These are phyloP conservation scores for Nicotiana rustica DNA, from an alignment of 305 asterid species.

Conservation along the genomic window DNA sequence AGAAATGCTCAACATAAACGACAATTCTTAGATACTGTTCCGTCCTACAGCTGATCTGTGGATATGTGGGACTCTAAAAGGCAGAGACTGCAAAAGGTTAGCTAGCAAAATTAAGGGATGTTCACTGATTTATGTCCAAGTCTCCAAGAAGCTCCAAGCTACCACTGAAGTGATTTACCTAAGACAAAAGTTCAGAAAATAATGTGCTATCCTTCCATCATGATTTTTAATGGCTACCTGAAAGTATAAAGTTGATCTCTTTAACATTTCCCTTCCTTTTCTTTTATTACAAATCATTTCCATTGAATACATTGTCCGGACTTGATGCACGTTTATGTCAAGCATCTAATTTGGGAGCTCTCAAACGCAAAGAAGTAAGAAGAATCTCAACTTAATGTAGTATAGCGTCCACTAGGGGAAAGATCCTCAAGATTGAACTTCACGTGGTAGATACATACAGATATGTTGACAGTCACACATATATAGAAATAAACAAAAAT, in stretches of 20 bases:
- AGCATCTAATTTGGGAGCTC: not conserved
- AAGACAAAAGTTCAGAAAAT: not conserved
- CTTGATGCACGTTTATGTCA: not conserved
- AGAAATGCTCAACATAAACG: not conserved
- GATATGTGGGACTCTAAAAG: not conserved
- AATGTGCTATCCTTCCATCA: conserved; percentile 5
- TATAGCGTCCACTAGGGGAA: not conserved
- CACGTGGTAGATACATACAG: not conserved
- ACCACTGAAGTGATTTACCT: not conserved
- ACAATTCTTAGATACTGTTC: not conserved
- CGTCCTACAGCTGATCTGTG: not conserved
- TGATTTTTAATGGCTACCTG: conserved; percentile 16
- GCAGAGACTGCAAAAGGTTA: not conserved
- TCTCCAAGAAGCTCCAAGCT: not conserved
- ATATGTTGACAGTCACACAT: not conserved
- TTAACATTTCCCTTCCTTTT: not conserved
- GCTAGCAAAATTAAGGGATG: not conserved
- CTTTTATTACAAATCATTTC: not conserved
- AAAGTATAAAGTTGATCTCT: conserved; percentile 16
- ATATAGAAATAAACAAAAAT: not conserved
- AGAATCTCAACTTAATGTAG: not conserved
- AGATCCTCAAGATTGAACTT: conserved; percentile 9
- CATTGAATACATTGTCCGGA: not conserved
- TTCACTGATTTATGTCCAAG: not conserved
- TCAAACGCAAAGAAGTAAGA: conserved; percentile 7